Evolutionary conservation across 768 basidiomycete genomes (phyloP).

Genomic region (Boletus reticuloceps): DNA sequence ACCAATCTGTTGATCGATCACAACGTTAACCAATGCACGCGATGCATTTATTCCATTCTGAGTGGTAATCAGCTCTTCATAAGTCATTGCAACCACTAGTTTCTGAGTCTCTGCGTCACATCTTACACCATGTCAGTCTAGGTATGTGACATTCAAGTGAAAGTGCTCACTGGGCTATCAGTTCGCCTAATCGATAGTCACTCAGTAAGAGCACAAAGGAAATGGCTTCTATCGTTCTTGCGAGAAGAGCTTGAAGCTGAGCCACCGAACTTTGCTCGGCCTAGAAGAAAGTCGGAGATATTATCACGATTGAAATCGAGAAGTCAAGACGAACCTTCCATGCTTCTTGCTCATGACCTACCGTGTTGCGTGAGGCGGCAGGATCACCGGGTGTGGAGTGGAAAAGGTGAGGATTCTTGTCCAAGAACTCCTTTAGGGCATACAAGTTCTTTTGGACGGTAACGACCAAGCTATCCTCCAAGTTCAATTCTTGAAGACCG

Average conservation of each 20-base stretch:
- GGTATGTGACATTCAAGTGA: neutral
- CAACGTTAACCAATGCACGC: slow-evolving; percentile 85
- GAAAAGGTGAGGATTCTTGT: slow-evolving; percentile 83
- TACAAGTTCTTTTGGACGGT: slow-evolving; percentile 78
- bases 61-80: slow-evolving; percentile 82
- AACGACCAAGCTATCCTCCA: slow-evolving; percentile 61
- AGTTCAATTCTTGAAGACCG: slow-evolving; percentile 54
- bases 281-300: slow-evolving; percentile 36
- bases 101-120: slow-evolving; percentile 74
- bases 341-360: slow-evolving; percentile 76
- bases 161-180: slow-evolving; percentile 69
- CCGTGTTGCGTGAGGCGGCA: slow-evolving; percentile 49
- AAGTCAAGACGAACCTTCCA: slow-evolving; percentile 62
- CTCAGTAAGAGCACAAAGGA: slow-evolving; percentile 90
- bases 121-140: slow-evolving; percentile 36
- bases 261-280: slow-evolving; percentile 80
- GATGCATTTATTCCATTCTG: slow-evolving; percentile 87
- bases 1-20: slow-evolving; percentile 97
- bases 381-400: slow-evolving; percentile 75
- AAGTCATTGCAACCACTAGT: slow-evolving; percentile 67
- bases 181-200: slow-evolving; percentile 86
- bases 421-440: slow-evolving; percentile 72
- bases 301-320: neutral
- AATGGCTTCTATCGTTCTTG: slow-evolving; percentile 88
- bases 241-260: slow-evolving; percentile 72